A percentile compares a stretch with the other conserved stretches of the same genome.
phyloP scores from a whole-genome alignment of 306 rosid species.

The Oemleria cerasiformis region DNA sequence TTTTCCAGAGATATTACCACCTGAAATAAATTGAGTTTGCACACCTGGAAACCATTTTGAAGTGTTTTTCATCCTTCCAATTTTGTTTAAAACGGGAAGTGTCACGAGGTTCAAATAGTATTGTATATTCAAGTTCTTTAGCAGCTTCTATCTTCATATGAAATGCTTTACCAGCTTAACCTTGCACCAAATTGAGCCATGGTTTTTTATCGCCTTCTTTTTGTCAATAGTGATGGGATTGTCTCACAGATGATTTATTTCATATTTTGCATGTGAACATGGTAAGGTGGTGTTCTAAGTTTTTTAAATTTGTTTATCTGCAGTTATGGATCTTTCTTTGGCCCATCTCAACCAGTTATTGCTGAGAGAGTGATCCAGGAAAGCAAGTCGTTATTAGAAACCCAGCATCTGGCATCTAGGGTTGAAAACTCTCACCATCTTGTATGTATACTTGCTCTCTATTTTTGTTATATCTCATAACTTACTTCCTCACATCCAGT shows the following conservation, averaged over 20 bases:
- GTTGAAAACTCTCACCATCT: conserved; percentile 39
- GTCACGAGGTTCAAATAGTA: background rate
- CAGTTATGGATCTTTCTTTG: conserved; percentile 94
- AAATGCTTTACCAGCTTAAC: background rate
- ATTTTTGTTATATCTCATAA: conserved; percentile 11
- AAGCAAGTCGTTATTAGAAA: conserved; percentile 82
- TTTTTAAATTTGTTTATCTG: conserved; percentile 16
- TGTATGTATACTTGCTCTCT: conserved; percentile 39
- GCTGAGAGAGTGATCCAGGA: conserved; percentile 90
- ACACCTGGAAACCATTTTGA: background rate
- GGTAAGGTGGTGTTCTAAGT: background rate
- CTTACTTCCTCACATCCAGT: conserved; percentile 2
- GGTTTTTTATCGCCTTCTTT: background rate
- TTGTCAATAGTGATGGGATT: background rate
- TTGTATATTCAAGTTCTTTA: background rate
- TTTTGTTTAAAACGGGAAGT: background rate
- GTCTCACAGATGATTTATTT: background rate
- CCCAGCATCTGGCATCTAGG: conserved; percentile 57
- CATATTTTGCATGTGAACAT: background rate
- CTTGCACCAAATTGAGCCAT: background rate
- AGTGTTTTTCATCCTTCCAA: background rate
- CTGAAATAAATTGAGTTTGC: background rate
- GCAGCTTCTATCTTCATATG: background rate
- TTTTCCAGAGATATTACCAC: background rate
- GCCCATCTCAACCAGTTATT: conserved; percentile 80